A percentile compares a stretch with the other conserved stretches of the same genome.
phyloP scores from a whole-genome alignment of 345 rosid species.

The Excoecaria cochinchinensis region DNA sequence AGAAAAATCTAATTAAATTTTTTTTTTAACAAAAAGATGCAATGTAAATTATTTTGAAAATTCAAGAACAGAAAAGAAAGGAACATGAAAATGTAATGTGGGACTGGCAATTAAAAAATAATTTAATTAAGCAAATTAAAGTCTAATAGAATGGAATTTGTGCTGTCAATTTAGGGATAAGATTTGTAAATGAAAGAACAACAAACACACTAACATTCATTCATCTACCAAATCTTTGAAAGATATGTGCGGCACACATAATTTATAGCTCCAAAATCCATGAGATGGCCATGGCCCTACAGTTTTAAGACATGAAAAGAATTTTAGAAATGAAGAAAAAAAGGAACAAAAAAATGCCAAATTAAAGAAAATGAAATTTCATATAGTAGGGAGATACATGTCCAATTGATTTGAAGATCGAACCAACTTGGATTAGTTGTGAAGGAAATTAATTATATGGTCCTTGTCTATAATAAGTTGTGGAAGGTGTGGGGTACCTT shows the following conservation, averaged over 20 bases:
- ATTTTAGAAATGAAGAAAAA: constrained; percentile 13
- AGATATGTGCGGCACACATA: constrained; percentile 15
- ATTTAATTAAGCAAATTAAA: neutral
- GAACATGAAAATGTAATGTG: no score
- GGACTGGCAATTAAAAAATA: neutral
- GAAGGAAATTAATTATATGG: constrained; percentile 3
- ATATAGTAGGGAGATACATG: neutral
- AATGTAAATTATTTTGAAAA: no score
- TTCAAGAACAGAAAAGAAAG: no score
- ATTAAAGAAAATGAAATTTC: constrained; percentile 15
- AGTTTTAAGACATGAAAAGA: constrained; percentile 18
- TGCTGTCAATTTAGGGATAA: constrained; percentile 10
- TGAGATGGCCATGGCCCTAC: constrained; percentile 23
- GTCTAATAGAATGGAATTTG: neutral
- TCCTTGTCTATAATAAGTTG: constrained; percentile 7
- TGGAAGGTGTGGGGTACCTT: constrained; percentile 33
- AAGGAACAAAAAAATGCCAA: constrained; percentile 23
- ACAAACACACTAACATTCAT: neutral
- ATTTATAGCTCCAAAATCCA: constrained; percentile 12
- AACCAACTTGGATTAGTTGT: constrained; percentile 24
- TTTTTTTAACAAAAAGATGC: no score
- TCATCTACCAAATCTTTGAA: constrained; percentile 20
- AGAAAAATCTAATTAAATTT: no score
- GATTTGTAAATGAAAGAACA: neutral
- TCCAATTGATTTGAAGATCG: neutral